Conservation (phyloP, 805 yeast species). For the Saccharomycodes ludwigii region DNA sequence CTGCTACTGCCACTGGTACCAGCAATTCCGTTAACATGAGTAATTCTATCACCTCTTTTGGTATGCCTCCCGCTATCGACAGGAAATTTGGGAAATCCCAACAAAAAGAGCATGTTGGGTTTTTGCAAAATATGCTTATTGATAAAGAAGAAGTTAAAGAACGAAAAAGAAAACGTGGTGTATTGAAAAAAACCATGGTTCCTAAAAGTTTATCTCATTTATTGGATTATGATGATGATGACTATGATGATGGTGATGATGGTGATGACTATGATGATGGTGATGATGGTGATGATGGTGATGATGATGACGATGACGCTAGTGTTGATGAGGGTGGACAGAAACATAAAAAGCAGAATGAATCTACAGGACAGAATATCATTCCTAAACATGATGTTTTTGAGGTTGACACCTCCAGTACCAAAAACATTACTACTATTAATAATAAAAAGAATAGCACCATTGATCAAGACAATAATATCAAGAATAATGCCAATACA, state of each 20-base stretch:
- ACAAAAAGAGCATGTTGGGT: slow-evolving; percentile 21
- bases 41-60: too few species aligned
- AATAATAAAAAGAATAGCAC: too few species aligned
- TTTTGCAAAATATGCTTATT: slow-evolving; percentile 27
- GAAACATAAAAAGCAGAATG: too few species aligned
- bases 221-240: slow-evolving; percentile 26
- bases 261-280: slow-evolving; percentile 1
- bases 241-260: slow-evolving; percentile 8
- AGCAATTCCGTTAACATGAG: too few species aligned
- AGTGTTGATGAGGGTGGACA: too few species aligned
- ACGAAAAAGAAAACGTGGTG: slow-evolving; percentile 35
- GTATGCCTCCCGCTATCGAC: slow-evolving; percentile 50
- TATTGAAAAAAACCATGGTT: slow-evolving; percentile 36
- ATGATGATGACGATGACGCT: background rate
- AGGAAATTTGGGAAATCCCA: slow-evolving; percentile 28
- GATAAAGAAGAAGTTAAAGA: slow-evolving; percentile 36
- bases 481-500: too few species aligned
- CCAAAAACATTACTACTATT: too few species aligned
- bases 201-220: slow-evolving; percentile 44
- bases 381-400: too few species aligned
- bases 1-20: too few species aligned
- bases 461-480: too few species aligned
- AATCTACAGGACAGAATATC: too few species aligned
- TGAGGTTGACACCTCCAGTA: too few species aligned
- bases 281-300: background rate